Evolutionary conservation across 2,329 filamentous ascomycete species (phyloP), one percentile per base, ranked within the genome.

Genomic region (Penicillium sp.): DNA sequence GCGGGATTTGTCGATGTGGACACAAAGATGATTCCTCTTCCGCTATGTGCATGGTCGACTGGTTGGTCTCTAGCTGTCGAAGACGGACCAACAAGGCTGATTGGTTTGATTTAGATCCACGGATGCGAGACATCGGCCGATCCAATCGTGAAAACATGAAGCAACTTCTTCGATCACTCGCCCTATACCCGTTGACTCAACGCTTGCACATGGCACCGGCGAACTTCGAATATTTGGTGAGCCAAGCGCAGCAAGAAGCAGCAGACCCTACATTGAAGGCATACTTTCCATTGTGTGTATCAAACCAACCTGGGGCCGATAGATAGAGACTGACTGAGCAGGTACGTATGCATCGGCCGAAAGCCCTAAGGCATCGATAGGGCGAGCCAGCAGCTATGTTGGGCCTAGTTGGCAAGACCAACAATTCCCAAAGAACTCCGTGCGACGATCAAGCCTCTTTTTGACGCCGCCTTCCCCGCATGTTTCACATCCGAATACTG

Each of bases 1-100:
- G 83, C 84, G 7, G 88, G 88, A 0, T 86, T 91, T 65, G 81
- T 81, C 6, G 84, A 90, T 35, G 79, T 91, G 38, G 86, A 90
- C 64, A 78, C 79, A 8, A 79, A 77, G 46, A 81, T 89, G 74
- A 79, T 91, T 55, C 84, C 79, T 47, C 70, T 91, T 47, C 88
- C 86, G 14, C 82, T 89, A 70, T 89, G 85, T 67, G 83, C 76
- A 29, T 91, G 88, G 88, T 79, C 86, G 18, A 83, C 69, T 59
- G 81, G 88, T 90, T 76, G 64, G 80, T 46, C 14, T 42, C 23
- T 13, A 18, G 13, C 16, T 16, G 14, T 18, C 18, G 18, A 27
- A 42, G 3, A 27, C 14, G 35, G 7, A 51, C 7, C n/a, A 13
- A 14, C 7, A 23, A 29, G 29, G n/a, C 63, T 72, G 45, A 72